A percentile compares a stretch with the other conserved stretches of the same genome.
Conservation (phyloP, 768 basidiomycete species). For the Kwoniella botswanensis region DNA sequence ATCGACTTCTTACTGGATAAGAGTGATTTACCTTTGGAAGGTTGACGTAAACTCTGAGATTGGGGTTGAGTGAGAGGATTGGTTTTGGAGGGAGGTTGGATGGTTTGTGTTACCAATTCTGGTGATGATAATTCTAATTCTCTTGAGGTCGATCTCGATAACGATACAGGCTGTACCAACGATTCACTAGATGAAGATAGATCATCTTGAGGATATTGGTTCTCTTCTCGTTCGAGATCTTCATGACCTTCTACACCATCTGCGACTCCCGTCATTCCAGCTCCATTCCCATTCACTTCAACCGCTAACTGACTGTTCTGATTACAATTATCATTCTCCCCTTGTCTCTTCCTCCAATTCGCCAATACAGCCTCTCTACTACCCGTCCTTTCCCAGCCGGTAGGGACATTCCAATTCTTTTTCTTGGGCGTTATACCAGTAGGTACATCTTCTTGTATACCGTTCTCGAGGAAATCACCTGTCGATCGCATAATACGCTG, state of each 20-base stretch:
- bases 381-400: conserved; percentile 49
- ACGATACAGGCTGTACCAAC: background rate
- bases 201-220: background rate
- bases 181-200: conserved; percentile 1
- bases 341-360: conserved; percentile 18
- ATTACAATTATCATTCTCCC: background rate
- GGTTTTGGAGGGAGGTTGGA: background rate
- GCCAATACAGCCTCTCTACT: conserved; percentile 41
- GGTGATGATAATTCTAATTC: background rate
- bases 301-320: background rate
- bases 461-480: conserved; percentile 41
- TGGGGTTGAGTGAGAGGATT: background rate
- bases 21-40: conserved; percentile 8
- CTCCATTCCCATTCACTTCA: background rate
- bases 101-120: background rate
- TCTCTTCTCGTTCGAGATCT: background rate
- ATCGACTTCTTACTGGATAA: conserved; percentile 18
- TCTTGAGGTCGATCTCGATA: background rate
- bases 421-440: conserved; percentile 55
- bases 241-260: background rate
- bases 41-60: conserved; percentile 10
- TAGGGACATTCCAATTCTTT: conserved; percentile 48
- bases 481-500: conserved; percentile 37
- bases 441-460: conserved; percentile 52
- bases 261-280: background rate